phyloP scores from a whole-genome alignment of 176 grass and related monocot species.

The Saccharum officinarum region DNA sequence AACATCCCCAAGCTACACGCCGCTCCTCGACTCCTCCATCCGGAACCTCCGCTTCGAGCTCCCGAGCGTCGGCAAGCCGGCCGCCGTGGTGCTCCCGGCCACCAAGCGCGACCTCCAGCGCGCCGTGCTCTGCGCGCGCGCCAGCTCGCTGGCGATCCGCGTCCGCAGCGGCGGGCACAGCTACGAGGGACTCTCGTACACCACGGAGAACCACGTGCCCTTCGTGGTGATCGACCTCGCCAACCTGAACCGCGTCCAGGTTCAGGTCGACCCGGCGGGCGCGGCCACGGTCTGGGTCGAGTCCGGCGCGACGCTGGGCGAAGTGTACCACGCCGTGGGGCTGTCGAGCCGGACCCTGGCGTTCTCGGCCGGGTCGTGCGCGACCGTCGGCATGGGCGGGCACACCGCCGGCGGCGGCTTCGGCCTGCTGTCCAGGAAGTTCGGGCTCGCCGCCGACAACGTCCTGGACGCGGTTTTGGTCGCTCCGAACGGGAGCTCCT shows the following conservation, averaged over 20 bases:
- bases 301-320: too few species aligned
- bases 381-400: slow-evolving; percentile 58
- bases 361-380: slow-evolving; percentile 52
- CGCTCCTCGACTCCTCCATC: slow-evolving; percentile 62
- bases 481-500: background rate
- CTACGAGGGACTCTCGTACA: slow-evolving; percentile 75
- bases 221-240: too few species aligned
- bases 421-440: slow-evolving; percentile 59
- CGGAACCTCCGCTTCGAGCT: slow-evolving; percentile 58
- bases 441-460: slow-evolving; percentile 62
- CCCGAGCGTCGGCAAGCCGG: slow-evolving; percentile 38
- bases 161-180: slow-evolving; percentile 70
- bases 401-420: slow-evolving; percentile 60
- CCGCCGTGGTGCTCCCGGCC: slow-evolving; percentile 43
- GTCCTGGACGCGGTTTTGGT: slow-evolving; percentile 53
- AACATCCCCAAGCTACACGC: slow-evolving; percentile 26
- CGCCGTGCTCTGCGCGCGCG: slow-evolving; percentile 25
- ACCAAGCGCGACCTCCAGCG: slow-evolving; percentile 29
- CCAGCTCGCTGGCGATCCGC: slow-evolving; percentile 44
- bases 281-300: too few species aligned
- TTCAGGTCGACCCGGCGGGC: too few species aligned
- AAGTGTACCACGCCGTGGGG: slow-evolving; percentile 42
- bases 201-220: too few species aligned
- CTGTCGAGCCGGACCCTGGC: slow-evolving; percentile 27
- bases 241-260: too few species aligned